These are phyloP conservation scores for Soucietia sequanensis DNA, from an alignment of 805 yeast species.

Conservation along the genomic window DNA sequence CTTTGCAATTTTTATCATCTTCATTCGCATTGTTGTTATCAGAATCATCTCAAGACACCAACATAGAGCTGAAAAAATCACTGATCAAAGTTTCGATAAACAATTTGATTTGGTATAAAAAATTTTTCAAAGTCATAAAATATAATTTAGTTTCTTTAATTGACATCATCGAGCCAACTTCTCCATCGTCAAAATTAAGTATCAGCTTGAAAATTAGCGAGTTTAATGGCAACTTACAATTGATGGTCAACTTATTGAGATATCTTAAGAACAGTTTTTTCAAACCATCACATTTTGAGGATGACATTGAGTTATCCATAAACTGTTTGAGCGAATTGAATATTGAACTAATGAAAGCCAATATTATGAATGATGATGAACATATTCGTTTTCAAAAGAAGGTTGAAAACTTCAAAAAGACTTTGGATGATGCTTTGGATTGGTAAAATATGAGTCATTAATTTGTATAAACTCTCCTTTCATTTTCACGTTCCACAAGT, in stretches of 20 bases:
- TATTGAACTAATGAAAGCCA: neutral
- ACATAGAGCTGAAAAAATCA: too few relatives aligned
- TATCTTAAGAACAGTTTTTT: constrained; percentile 8
- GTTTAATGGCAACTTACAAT: constrained; percentile 31
- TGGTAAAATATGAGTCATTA: too few relatives aligned
- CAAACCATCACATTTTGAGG: neutral
- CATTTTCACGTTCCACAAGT: too few relatives aligned
- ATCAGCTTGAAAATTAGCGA: constrained; percentile 23
- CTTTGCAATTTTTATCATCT: constrained; percentile 40
- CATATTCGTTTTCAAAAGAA: too few relatives aligned
- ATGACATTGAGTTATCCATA: neutral
- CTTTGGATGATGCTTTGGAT: too few relatives aligned
- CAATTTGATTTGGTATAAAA: constrained; percentile 31
- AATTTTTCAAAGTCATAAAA: constrained; percentile 36
- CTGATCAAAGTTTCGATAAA: constrained; percentile 16
- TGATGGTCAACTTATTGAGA: constrained; percentile 30
- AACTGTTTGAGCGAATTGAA: neutral
- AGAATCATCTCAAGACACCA: constrained; percentile 10
- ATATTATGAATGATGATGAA: neutral
- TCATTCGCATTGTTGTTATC: constrained; percentile 34
- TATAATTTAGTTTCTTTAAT: constrained; percentile 24
- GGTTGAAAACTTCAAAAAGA: too few relatives aligned
- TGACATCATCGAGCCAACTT: constrained; percentile 12
- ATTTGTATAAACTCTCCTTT: too few relatives aligned
- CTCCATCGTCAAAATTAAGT: constrained; percentile 13